Base-by-base conservation (phyloP, 768 basidiomycete species). In the Termitomyces sp. region DNA sequence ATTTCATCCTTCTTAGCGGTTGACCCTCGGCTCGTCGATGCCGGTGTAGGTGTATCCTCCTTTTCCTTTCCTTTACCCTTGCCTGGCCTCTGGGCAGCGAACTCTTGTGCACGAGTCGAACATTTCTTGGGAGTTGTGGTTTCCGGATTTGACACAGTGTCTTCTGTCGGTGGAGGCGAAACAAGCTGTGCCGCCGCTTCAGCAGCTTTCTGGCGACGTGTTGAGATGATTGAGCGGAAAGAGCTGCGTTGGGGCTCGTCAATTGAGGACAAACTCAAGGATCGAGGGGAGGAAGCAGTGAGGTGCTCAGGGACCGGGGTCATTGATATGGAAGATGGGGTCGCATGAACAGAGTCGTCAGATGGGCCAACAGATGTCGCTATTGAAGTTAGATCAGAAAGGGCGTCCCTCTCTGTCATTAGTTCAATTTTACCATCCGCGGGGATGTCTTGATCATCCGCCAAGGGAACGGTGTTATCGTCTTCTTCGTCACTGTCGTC, bases 401-500 rank as follows among this genome's bases (percentile, higher is more conserved):
- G 75, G 21, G 70, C 70, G 52, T 83, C 83, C 38, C 72, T 66
- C 60, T 82, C 81, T 37, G 73, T 73, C 19, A 73, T 75, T 35
- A 82, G 66, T 66, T 85, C 84, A 63, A 82, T 78, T 66, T 85
- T 81, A n/a, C 71, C 71, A 21, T 79, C 77, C 47, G 69, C 74
- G 9, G 74, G 72, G 50, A 78, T 71, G 54, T 81, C 79, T 50
- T 68, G 70, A 37, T 75, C 78, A 52, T 73, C 70, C n/a, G 76
- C 75, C 26, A 80, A 66, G 21, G 80, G 78, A 31, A 75, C 60
- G 31, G 62, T 73, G 58, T 77, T 73, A 53, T 75, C 78, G 42
- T 78, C 81, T 42, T 83, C 80, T 48, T 82, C 81, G 26, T 84
- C 80, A 57, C 80, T 82, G 56, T 82, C 82, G 60, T 87, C 85